Base-by-base conservation (phyloP, 768 basidiomycete species). In the Kwoniella bestiolae region DNA sequence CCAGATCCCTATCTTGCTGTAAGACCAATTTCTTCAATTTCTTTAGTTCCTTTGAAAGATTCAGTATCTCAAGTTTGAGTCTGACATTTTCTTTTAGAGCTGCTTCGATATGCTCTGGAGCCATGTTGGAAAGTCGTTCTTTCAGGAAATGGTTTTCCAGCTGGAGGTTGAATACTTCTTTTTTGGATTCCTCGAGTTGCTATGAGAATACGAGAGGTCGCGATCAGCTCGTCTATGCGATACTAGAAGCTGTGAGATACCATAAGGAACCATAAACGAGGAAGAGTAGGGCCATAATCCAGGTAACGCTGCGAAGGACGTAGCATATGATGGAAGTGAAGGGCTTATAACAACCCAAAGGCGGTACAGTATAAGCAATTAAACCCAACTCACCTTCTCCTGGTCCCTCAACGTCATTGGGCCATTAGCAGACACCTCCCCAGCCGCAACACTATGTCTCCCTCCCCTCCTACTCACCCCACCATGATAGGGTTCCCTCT, bases 81-180 rank as follows among this genome's bases (percentile, higher is more conserved):
- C 89, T 89, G 75, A 93, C 91, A 74, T 95, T 95, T 81, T 95
- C 92, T 72, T 94, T 92, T 63, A 92, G 86, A 3, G 90, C 91
- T 4, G 90, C 90, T 74, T 96, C 91, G 79, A 94, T 90, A 75
- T 96, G 90, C 79, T 95, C 93, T 0, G 93, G 92, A 0, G 91
- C 90, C 52, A 94, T 87, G 73, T 91, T 88, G 2, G 90, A 90
- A 12, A 99, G 86, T 49, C 91, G 89, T 75, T 98, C 93, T 81
- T 97, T 92, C 46, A 96, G 86, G 79, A 96, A 95, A 77, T 96
- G 93, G 3, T 97, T 91, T 64, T 93, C 91, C 56, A 98, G 86
- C 81, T 97, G 96, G 78, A 99, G 89, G 75, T 89, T 90, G 80
- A 98, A 97, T 84, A 95, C 95, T 80, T 98, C 94, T 80, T 94